phyloP scores from a whole-genome alignment of 305 asterid genomes.

The Ajuga reptans region DNA sequence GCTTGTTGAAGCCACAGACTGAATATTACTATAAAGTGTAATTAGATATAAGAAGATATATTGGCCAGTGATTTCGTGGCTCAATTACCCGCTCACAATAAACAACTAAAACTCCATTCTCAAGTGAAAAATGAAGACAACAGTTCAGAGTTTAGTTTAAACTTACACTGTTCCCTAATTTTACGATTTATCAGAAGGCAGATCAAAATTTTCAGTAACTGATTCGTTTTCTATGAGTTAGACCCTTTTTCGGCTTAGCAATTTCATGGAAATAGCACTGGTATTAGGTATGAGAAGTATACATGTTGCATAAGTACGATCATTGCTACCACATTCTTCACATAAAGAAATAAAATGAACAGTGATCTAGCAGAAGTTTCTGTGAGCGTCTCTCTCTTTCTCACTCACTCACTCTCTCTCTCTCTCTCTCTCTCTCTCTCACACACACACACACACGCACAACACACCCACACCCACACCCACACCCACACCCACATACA shows the following conservation, averaged over 20 bases:
- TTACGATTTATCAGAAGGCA: background rate
- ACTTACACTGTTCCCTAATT: background rate
- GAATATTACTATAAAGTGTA: background rate
- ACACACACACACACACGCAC: background rate
- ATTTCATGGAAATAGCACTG: background rate
- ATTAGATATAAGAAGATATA: background rate
- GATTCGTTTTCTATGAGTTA: background rate
- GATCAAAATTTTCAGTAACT: background rate
- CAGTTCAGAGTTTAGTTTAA: background rate
- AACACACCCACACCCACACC: background rate
- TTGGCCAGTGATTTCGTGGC: conserved; percentile 4
- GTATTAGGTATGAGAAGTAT: background rate
- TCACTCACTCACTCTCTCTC: background rate
- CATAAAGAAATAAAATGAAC: background rate
- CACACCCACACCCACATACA: background rate
- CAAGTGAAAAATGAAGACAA: background rate
- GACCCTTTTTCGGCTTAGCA: background rate
- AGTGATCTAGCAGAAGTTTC: background rate
- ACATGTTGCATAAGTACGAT: background rate
- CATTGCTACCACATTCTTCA: background rate
- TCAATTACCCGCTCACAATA: background rate
- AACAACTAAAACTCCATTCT: background rate
- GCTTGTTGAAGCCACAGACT: background rate
- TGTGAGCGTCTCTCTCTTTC: background rate
- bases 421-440: background rate